These are phyloP conservation scores for Ustilago lituana DNA, from an alignment of 1,284 basidiomycete species.

Conservation along the genomic window DNA sequence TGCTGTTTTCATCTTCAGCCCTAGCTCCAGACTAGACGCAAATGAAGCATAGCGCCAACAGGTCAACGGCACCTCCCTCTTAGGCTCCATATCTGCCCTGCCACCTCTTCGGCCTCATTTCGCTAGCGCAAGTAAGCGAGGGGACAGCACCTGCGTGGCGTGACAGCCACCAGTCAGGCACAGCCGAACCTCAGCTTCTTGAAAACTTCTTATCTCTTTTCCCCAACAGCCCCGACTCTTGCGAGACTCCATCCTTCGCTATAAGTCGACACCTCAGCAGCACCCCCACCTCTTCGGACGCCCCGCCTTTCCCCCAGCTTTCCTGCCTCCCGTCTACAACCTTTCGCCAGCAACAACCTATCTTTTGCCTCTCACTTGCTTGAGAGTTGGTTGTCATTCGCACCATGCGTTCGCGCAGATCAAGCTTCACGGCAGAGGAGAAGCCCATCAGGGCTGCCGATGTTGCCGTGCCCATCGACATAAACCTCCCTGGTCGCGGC, in stretches of 20 bases:
- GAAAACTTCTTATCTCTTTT: neutral
- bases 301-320: neutral
- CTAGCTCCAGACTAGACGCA: neutral
- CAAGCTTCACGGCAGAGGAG: constrained; percentile 9
- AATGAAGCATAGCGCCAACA: no score
- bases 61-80: no score
- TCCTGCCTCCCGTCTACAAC: neutral
- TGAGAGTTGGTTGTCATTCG: neutral
- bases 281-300: neutral
- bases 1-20: neutral
- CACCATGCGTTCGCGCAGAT: constrained; percentile 31
- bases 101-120: neutral
- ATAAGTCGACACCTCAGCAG: neutral
- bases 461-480: constrained; percentile 36
- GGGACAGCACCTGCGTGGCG: neutral
- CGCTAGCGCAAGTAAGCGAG: constrained; percentile 2
- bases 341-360: neutral
- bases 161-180: constrained; percentile 2
- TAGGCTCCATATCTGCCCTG: no score
- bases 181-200: neutral
- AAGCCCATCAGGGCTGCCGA: constrained; percentile 24
- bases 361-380: no score
- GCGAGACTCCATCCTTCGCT: neutral
- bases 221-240: neutral
- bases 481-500: constrained; percentile 21